Conservation (phyloP, 2,329 filamentous ascomycete genomes). For the Xylariaceae sp. region DNA sequence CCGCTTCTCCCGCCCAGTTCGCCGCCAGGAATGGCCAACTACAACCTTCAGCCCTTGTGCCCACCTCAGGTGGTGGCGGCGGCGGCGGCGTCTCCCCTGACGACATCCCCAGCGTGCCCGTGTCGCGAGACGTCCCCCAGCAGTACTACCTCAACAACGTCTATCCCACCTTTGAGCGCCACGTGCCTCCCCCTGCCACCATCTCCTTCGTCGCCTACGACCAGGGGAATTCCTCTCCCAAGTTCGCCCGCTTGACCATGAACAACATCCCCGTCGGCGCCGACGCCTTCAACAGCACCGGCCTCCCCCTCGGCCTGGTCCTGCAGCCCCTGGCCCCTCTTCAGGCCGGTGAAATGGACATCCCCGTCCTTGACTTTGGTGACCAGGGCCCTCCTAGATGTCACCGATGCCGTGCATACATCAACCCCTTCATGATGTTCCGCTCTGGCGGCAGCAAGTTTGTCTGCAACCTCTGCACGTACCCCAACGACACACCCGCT, state of each 20-base stretch:
- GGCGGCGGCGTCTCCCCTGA: conserved; percentile 81
- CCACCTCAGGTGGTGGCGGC: conserved; percentile 59
- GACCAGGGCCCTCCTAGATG: conserved; percentile 87
- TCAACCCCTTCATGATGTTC: conserved; percentile 99
- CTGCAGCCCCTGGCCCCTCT: conserved; percentile 82
- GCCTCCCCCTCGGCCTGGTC: conserved; percentile 79
- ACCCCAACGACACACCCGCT: conserved; percentile 86
- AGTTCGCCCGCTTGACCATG: conserved; percentile 84
- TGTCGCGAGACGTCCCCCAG: conserved; percentile 76
- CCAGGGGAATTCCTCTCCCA: conserved; percentile 94
- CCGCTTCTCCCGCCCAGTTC: conserved; percentile 43
- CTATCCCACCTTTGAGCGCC: conserved; percentile 93
- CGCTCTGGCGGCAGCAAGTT: conserved; percentile 90
- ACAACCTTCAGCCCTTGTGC: conserved; percentile 44
- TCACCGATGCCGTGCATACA: conserved; percentile 88
- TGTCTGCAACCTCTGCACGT: conserved; percentile 96
- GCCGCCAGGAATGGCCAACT: conserved; percentile 38
- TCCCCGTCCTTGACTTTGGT: conserved; percentile 94
- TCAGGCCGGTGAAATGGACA: conserved; percentile 77
- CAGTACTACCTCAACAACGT: conserved; percentile 82
- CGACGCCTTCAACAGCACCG: conserved; percentile 76
- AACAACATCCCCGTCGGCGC: conserved; percentile 85
- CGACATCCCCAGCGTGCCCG: conserved; percentile 86
- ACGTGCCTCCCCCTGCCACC: conserved; percentile 82
- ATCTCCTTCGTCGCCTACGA: conserved; percentile 91